Base-by-base conservation (phyloP, 2,329 filamentous ascomycete genomes). In the Harringtonia lauricola region DNA sequence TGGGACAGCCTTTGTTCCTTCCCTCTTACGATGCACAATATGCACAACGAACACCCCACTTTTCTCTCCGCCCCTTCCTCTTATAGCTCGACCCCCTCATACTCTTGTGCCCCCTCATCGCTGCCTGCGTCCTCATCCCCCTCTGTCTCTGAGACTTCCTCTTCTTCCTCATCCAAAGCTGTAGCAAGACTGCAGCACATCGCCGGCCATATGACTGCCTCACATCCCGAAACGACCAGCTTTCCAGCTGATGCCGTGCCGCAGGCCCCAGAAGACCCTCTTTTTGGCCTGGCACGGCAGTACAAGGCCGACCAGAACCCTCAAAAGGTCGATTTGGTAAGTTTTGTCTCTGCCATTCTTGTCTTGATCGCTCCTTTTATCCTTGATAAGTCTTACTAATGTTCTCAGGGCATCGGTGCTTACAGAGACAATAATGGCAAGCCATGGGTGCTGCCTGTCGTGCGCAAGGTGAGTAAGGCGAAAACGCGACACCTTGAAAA, bases 351-450 rank as follows among this genome's bases (percentile, higher is more conserved):
- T n/a, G n/a, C n/a, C n/a, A 50, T 43, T 22, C 28, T 33, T 17
- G n/a, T 19, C 9, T 38, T 14, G 12, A 21, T 9, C n/a, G 35
- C 39, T 36, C 29, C 36, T 29, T 40, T 30, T 45, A 19, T 28
- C 8, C 10, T 17, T 10, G 18, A 6, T 31, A 9, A 3, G 18
- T 18, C 15, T 30, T 18, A 24, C 19, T 29, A 14, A 31, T 8
- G 9, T 31, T 18, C 15, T 38, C 38, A 78, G 75, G 78, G 78
- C 46, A 80, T 96, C 68, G 92, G 92, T 55, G 92, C 92, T 47
- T 98, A 98, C 67, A 77, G 92, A 61, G 92, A 95, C 59, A 74
- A 96, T 67, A 83, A 89, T 60, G 90, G 88, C 49, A 96, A 96
- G 71, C 92, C 92, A 3, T 98, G 92, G 92, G 81, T 98, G 49